Conservation (phyloP, 2,329 filamentous ascomycete species). For the Hypoxylon sp. region DNA sequence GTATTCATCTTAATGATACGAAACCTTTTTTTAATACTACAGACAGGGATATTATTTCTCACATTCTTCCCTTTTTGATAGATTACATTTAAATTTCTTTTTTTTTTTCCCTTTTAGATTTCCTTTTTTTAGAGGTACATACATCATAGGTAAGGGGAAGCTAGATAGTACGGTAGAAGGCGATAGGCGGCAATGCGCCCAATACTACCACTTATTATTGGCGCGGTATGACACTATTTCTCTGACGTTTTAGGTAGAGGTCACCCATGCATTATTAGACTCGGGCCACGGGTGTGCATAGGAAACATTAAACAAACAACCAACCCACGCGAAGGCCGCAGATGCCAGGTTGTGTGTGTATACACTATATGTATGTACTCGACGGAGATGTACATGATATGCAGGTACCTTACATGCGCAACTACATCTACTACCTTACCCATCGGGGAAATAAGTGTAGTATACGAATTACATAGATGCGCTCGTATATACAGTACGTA, state of each 20-base stretch:
- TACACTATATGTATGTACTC: conserved; percentile 2
- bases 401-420: conserved; percentile 24
- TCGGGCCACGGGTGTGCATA: conserved; percentile 40
- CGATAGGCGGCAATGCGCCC: conserved; percentile 29
- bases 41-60: conserved; percentile 23
- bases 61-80: conserved; percentile 20
- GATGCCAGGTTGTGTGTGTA: conserved; percentile 9
- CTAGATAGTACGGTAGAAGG: not conserved
- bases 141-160: conserved; percentile 31
- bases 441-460: conserved; percentile 13
- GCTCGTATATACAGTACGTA: conserved; percentile 16
- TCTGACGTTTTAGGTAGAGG: conserved; percentile 47
- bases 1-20: conserved; percentile 19
- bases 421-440: conserved; percentile 20
- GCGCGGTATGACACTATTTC: conserved; percentile 44
- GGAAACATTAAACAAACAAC: conserved; percentile 39
- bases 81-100: conserved; percentile 8
- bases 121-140: conserved; percentile 9
- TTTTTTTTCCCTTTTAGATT: conserved; percentile 1
- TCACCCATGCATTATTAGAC: conserved; percentile 45
- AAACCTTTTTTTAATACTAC: conserved; percentile 10
- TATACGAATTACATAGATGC: conserved; percentile 30
- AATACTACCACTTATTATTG: conserved; percentile 44
- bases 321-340: conserved; percentile 32
- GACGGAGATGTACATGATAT: conserved; percentile 18